A percentile compares a stretch with the other conserved stretches of the same genome.
Evolutionary conservation across 2,329 filamentous ascomycete species (phyloP).

Genomic region (Aureobasidium pullulans): DNA sequence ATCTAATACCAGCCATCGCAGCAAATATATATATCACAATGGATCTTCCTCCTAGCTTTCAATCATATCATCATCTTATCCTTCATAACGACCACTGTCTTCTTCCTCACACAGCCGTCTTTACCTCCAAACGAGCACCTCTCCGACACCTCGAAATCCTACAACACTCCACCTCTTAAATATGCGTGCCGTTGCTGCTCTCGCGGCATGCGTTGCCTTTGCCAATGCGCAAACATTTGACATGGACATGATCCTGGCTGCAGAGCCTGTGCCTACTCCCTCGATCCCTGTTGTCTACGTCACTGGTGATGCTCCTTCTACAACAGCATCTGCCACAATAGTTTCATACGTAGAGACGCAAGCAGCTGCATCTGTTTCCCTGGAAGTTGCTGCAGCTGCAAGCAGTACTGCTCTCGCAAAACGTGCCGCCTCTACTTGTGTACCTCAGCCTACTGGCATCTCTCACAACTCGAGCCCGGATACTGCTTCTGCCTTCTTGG

Average conservation of each 20-base stretch:
- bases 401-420: background rate
- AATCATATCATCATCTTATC: background rate
- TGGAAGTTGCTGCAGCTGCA: background rate
- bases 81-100: no score
- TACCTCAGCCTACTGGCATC: constrained; percentile 13
- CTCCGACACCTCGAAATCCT: background rate
- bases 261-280: background rate
- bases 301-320: background rate
- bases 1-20: background rate
- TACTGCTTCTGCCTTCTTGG: constrained; percentile 14
- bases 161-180: background rate
- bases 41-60: background rate
- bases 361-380: constrained; percentile 5
- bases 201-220: background rate
- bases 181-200: background rate
- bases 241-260: constrained; percentile 13
- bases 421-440: constrained; percentile 5
- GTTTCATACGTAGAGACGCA: background rate
- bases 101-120: no score
- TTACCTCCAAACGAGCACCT: background rate
- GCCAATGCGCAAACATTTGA: constrained; percentile 16
- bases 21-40: background rate
- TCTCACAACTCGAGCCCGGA: constrained; percentile 12
- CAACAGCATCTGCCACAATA: background rate
- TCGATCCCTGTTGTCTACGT: constrained; percentile 9